Conservation (phyloP, 768 basidiomycete species). For the Neoboletus magnificus region DNA sequence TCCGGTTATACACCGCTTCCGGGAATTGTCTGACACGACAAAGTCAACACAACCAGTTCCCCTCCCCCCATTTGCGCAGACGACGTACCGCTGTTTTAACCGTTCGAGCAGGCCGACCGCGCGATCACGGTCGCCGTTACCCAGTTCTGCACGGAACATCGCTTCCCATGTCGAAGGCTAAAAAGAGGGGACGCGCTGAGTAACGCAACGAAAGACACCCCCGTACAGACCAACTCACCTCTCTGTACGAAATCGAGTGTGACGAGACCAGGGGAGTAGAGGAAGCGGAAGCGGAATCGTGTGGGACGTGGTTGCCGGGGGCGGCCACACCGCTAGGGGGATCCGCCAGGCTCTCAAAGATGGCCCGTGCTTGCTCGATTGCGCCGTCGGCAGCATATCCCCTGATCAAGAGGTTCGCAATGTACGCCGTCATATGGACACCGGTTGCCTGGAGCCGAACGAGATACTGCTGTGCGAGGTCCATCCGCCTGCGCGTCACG, state of each 20-base stretch:
- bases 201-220: not conserved
- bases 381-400: conserved; percentile 66
- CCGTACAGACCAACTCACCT: conserved; percentile 15
- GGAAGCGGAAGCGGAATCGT: conserved; percentile 38
- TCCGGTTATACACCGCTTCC: conserved; percentile 73
- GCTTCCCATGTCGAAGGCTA: conserved; percentile 93
- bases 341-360: conserved; percentile 82
- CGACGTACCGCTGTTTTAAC: conserved; percentile 61
- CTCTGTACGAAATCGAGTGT: conserved; percentile 39
- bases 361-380: conserved; percentile 63
- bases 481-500: conserved; percentile 71
- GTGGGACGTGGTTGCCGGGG: conserved; percentile 79
- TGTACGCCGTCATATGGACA: conserved; percentile 92
- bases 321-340: conserved; percentile 84
- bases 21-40: conserved; percentile 57
- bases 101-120: conserved; percentile 70
- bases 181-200: not conserved
- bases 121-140: conserved; percentile 64
- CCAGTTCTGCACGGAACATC: conserved; percentile 91
- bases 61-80: not conserved
- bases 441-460: conserved; percentile 55
- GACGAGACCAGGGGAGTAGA: conserved; percentile 35
- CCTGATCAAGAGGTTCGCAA: conserved; percentile 66
- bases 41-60: not conserved
- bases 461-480: conserved; percentile 70